Evolutionary conservation across 208 protist species (phyloP), one percentile per base, ranked within the genome.

Genomic region (Trypanosoma vivax): DNA sequence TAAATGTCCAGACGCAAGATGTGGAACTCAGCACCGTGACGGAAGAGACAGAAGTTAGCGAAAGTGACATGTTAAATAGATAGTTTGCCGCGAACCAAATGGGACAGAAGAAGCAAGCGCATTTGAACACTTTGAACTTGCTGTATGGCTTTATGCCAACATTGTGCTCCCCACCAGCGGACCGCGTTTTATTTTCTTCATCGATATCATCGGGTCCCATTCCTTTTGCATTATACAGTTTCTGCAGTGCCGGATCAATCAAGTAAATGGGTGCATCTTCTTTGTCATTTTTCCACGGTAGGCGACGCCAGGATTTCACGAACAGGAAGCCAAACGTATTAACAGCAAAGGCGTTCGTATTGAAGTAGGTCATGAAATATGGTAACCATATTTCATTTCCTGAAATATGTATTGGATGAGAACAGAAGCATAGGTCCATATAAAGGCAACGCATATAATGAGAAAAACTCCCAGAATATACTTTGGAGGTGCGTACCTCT

Each of bases 321-420:
- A 94, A 3, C 6, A 90, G 24, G 51, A 76, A 95, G 19, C 87
- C 86, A 0, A 83, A 24, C 46, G 92, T 91, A 73, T 84, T 95
- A 1, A 94, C 47, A 29, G 67, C 79, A 65, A 96, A 96, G 0
- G 61, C 70, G 0, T 72, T 76, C 1, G 87, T 95, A 61, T 95
- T 95, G 53, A 96, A 95, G 56, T 88, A 96, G 0, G 89, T 96
- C 37, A 96, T 61, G 40, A 96, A 96, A 50, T 83, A 94, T 3
- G 89, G 89, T 88, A 84, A 48, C 83, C 73, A 63, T 79, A 96
- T 13, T 91, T 60, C 4, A 91, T 50, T 11, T 76, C 53, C 16
- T 65, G 76, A 53, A 95, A 96, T 30, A 96, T 93, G 57, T 83
- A 73, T 59, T 96, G 80, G 60, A 96, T 96, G 70, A 82, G 87